A percentile compares a stretch with the other conserved stretches of the same genome.
Conservation (phyloP, 495 filamentous ascomycete genomes). For the Aspergillus panamensis region DNA sequence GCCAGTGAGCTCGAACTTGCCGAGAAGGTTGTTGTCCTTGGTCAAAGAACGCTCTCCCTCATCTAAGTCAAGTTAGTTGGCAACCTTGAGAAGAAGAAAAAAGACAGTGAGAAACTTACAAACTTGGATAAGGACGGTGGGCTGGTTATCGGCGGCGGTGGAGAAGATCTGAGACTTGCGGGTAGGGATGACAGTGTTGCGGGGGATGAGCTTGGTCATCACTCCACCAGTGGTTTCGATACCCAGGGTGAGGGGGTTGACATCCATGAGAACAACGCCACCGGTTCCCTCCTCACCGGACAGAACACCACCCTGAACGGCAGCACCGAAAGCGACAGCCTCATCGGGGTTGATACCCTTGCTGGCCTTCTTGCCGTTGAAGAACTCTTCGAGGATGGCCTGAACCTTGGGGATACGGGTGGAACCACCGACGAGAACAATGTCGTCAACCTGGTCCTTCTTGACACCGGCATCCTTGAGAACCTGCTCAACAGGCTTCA, state of each 20-base stretch:
- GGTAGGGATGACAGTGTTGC: conserved; percentile 93
- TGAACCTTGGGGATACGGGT: conserved; percentile 98
- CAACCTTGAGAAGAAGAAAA: not conserved
- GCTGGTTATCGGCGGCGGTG: conserved; percentile 96
- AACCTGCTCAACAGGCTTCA: conserved; percentile 98
- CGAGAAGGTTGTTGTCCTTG: conserved; percentile 93
- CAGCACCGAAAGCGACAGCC: conserved; percentile 94
- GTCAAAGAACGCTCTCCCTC: conserved; percentile 96
- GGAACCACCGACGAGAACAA: conserved; percentile 87
- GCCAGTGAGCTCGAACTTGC: conserved; percentile 96
- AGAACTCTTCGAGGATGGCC: conserved; percentile 92
- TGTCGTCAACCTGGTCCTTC: conserved; percentile 82
- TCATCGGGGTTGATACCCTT: conserved; percentile 99
- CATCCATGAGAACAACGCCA: conserved; percentile 89
- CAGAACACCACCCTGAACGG: conserved; percentile 94
- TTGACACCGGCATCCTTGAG: conserved; percentile 88
- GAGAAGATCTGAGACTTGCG: conserved; percentile 98
- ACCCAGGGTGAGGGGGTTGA: conserved; percentile 96
- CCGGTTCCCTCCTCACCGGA: conserved; percentile 78
- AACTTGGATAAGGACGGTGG: conserved; percentile 95
- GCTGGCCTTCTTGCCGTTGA: conserved; percentile 88
- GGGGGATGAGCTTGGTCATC: conserved; percentile 96
- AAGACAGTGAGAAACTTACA: conserved; percentile 38
- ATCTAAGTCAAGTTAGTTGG: conserved; percentile 31
- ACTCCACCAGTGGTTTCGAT: conserved; percentile 98